Conservation (phyloP, 140 eudicot genomes). For the Anethum foeniculum region DNA sequence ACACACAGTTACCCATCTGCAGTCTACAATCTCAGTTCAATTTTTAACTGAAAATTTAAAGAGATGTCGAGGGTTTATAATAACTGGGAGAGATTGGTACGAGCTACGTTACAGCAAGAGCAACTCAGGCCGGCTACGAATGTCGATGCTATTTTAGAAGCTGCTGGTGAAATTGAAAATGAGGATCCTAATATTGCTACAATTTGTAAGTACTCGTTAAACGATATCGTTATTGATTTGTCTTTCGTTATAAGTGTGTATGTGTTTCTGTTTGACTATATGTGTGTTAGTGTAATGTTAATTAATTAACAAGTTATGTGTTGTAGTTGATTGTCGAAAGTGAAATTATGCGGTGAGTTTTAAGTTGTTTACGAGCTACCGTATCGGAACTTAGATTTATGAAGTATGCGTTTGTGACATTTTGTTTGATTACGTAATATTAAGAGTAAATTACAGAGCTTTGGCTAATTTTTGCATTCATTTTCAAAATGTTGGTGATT, state of each 20-base stretch:
- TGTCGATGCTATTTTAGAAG: constrained; percentile 67
- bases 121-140: constrained; percentile 54
- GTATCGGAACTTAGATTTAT: too few species aligned
- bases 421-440: too few species aligned
- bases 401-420: too few species aligned
- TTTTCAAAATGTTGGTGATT: too few species aligned
- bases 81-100: constrained; percentile 74
- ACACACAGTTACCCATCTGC: too few species aligned
- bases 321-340: too few species aligned
- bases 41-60: not conserved
- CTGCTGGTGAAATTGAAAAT: constrained; percentile 85
- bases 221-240: not conserved
- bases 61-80: constrained; percentile 51
- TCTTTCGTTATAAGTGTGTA: not conserved
- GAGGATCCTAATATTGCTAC: constrained; percentile 89
- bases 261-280: not conserved
- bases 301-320: too few species aligned
- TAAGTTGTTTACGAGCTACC: too few species aligned
- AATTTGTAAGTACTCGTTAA: constrained; percentile 57
- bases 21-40: too few species aligned
- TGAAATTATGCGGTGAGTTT: too few species aligned
- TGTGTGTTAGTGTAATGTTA: not conserved
- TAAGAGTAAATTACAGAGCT: too few species aligned
- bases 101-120: constrained; percentile 57
- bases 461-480: too few species aligned